These are phyloP conservation scores for Talaromyces funiculosus DNA, from an alignment of 2,329 filamentous ascomycete genomes.

Conservation along the genomic window DNA sequence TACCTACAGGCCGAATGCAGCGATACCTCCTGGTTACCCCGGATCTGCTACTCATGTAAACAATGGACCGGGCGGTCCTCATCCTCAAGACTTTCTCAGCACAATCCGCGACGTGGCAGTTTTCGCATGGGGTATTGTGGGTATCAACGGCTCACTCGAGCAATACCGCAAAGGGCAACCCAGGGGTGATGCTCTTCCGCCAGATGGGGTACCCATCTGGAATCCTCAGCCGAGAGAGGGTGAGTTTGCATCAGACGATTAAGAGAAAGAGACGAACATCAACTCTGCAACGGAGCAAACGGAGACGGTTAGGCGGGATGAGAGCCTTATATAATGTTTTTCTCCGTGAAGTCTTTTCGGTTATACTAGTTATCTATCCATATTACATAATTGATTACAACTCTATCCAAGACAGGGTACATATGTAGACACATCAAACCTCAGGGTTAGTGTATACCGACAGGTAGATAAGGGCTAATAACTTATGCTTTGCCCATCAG, in stretches of 20 bases:
- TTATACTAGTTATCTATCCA: too few species aligned
- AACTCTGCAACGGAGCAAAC: background rate
- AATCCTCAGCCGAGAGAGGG: constrained; percentile 33
- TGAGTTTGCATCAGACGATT: background rate
- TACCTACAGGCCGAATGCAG: constrained; percentile 32
- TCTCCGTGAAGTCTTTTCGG: too few species aligned
- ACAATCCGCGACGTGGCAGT: constrained; percentile 79
- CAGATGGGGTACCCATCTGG: constrained; percentile 44
- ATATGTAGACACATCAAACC: too few species aligned
- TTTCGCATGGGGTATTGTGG: constrained; percentile 78
- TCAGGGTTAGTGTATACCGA: background rate
- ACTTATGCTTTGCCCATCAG: background rate
- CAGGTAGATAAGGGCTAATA: background rate
- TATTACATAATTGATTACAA: too few species aligned
- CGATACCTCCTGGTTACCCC: background rate
- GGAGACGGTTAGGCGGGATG: background rate
- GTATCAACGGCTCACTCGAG: constrained; percentile 71
- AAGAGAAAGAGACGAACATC: background rate
- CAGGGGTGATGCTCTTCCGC: constrained; percentile 57
- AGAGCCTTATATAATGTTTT: background rate
- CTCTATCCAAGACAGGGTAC: too few species aligned
- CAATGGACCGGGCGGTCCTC: constrained; percentile 36
- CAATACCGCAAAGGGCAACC: constrained; percentile 59
- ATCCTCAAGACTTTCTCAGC: constrained; percentile 63
- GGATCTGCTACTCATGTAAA: background rate